Evolutionary conservation across 192 early-diverging fungal genomes (phyloP).

Genomic region (Coemansia sp.): DNA sequence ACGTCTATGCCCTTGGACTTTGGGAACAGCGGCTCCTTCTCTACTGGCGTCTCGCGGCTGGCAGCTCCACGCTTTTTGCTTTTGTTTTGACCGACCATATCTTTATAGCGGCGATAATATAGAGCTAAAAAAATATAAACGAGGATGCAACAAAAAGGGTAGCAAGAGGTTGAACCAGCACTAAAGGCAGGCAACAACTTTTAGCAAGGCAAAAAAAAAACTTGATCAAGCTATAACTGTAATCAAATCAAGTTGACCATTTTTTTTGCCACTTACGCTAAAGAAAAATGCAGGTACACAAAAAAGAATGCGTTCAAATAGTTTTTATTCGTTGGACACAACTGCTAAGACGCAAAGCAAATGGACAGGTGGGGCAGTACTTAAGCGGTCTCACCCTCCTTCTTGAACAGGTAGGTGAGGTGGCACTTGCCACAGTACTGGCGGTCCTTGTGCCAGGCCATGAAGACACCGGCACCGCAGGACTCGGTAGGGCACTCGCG

Average conservation of each 20-base stretch:
- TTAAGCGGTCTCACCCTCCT: slow-evolving; percentile 62
- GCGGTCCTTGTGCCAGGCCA: slow-evolving; percentile 97
- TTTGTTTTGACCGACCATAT: slow-evolving; percentile 26
- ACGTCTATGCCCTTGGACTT: slow-evolving; percentile 27
- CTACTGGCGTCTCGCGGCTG: slow-evolving; percentile 19
- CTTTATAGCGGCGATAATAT: background rate
- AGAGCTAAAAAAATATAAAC: slow-evolving; percentile 3
- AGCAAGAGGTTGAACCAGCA: background rate
- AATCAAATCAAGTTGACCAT: background rate
- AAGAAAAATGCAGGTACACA: too few relatives aligned
- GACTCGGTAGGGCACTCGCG: slow-evolving; percentile 96
- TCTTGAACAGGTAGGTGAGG: slow-evolving; percentile 94
- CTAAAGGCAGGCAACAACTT: background rate
- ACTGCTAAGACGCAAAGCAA: background rate
- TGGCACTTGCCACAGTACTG: slow-evolving; percentile 99
- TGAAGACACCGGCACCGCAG: slow-evolving; percentile 99
- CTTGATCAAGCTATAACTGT: background rate
- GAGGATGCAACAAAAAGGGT: slow-evolving; percentile 2
- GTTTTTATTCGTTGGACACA: background rate
- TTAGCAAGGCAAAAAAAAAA: slow-evolving; percentile 35
- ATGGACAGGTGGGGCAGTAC: background rate
- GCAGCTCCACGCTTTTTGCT: slow-evolving; percentile 38
- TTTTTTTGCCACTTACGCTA: background rate
- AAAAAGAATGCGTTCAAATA: background rate
- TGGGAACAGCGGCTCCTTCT: slow-evolving; percentile 25